A percentile compares a stretch with the other conserved stretches of the same genome.
These are phyloP conservation scores for Piloderma croceum DNA, from an alignment of 768 basidiomycete genomes.

Conservation along the genomic window DNA sequence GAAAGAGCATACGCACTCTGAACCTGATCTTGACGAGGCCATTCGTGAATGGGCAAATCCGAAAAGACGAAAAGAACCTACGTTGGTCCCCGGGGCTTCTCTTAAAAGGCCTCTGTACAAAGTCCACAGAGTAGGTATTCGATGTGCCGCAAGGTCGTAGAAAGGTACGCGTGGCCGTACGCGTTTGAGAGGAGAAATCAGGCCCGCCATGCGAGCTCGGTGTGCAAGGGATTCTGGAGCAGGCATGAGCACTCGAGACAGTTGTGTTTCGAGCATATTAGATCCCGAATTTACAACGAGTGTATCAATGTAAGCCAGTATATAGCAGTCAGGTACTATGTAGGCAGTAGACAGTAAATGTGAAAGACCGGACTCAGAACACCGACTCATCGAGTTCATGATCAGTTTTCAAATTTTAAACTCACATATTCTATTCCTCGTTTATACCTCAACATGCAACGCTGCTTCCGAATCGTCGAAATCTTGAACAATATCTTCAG, in stretches of 20 bases:
- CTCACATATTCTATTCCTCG: no score
- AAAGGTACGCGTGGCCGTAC: conserved; percentile 60
- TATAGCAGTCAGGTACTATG: no score
- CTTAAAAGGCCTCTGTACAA: conserved; percentile 68
- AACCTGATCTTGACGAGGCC: conserved; percentile 44
- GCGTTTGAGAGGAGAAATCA: conserved; percentile 54
- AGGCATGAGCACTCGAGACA: conserved; percentile 6
- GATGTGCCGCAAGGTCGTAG: conserved; percentile 64
- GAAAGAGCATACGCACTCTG: conserved; percentile 52
- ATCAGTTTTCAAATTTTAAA: no score
- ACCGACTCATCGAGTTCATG: no score
- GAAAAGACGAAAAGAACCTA: conserved; percentile 27
- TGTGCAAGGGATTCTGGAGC: conserved; percentile 36
- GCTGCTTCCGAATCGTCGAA: no score
- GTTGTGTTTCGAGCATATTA: no score
- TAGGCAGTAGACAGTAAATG: no score
- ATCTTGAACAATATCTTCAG: no score
- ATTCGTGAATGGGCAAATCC: neutral
- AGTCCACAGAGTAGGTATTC: conserved; percentile 69
- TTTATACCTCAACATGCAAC: no score
- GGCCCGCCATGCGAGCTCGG: conserved; percentile 45
- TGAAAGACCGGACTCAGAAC: no score
- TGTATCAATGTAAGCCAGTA: no score
- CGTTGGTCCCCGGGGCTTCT: conserved; percentile 49
- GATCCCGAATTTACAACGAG: no score